Conservation (phyloP, 2,329 filamentous ascomycete species). For the Venturia asperata region DNA sequence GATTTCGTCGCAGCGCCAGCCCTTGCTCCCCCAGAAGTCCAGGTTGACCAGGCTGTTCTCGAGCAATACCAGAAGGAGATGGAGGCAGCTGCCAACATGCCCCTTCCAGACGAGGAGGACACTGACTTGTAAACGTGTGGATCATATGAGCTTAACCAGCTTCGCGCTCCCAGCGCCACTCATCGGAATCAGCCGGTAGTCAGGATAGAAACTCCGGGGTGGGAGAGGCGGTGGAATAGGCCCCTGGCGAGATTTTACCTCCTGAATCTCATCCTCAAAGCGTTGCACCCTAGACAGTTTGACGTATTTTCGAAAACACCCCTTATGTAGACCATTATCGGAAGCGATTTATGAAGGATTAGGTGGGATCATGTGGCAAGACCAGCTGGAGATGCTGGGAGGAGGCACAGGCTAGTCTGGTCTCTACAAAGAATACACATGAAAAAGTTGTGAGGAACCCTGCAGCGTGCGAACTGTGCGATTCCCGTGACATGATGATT, state of each 20-base stretch:
- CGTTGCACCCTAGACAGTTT: slow-evolving; percentile 13
- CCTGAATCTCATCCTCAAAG: background rate
- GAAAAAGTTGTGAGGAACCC: background rate
- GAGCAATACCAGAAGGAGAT: slow-evolving; percentile 84
- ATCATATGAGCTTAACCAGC: background rate
- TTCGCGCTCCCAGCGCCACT: slow-evolving; percentile 12
- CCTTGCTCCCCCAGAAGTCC: slow-evolving; percentile 85
- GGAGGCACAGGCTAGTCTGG: background rate
- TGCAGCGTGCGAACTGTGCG: background rate
- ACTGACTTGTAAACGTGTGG: slow-evolving; percentile 46
- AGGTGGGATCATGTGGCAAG: slow-evolving; percentile 5
- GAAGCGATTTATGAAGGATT: slow-evolving; percentile 11
- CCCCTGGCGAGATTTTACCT: slow-evolving; percentile 3
- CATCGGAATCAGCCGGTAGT: slow-evolving; percentile 8
- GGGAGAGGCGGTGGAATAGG: slow-evolving; percentile 7
- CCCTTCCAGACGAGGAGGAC: slow-evolving; percentile 92
- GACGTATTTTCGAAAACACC: slow-evolving; percentile 12
- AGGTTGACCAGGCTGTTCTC: slow-evolving; percentile 78
- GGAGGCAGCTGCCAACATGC: slow-evolving; percentile 67
- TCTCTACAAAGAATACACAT: background rate
- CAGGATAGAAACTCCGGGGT: background rate
- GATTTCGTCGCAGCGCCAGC: slow-evolving; percentile 95
- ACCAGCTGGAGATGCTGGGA: slow-evolving; percentile 1
- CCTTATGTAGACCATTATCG: slow-evolving; percentile 13
- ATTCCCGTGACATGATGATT: background rate